Percentiles rank a stretch among this genome's conserved stretches.
phyloP scores from a whole-genome alignment of 805 yeast genomes.

The Zygosaccharomyces pseudorouxii region DNA sequence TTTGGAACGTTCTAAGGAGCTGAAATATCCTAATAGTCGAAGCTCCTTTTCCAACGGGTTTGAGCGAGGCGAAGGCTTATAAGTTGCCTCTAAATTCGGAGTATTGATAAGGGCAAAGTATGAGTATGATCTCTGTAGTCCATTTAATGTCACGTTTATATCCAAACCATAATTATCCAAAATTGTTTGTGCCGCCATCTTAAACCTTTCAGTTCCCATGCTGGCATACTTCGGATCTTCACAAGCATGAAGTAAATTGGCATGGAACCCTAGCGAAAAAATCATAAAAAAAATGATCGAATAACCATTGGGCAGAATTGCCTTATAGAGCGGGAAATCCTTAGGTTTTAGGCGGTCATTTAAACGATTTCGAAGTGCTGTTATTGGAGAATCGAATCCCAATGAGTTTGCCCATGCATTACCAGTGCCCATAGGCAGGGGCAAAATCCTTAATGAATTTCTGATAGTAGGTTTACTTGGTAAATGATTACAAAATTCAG shows the following conservation, averaged over 20 bases:
- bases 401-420: slow-evolving; percentile 71
- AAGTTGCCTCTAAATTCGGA: slow-evolving; percentile 28
- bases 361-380: slow-evolving; percentile 38
- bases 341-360: slow-evolving; percentile 10
- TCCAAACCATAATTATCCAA: slow-evolving; percentile 37
- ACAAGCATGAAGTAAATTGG: slow-evolving; percentile 75
- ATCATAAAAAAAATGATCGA: slow-evolving; percentile 50
- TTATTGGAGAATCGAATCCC: slow-evolving; percentile 37
- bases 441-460: slow-evolving; percentile 21
- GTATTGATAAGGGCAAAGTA: slow-evolving; percentile 31
- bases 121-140: slow-evolving; percentile 13
- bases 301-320: slow-evolving; percentile 29
- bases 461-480: slow-evolving; percentile 2
- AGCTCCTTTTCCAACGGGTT: slow-evolving; percentile 21
- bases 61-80: slow-evolving; percentile 32
- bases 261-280: slow-evolving; percentile 81
- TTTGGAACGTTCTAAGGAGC: slow-evolving; percentile 10
- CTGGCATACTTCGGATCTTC: slow-evolving; percentile 63
- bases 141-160: slow-evolving; percentile 13
- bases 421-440: slow-evolving; percentile 80
- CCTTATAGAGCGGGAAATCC: slow-evolving; percentile 35
- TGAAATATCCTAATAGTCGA: slow-evolving; percentile 26
- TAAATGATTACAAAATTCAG: slow-evolving; percentile 63
- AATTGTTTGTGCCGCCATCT: slow-evolving; percentile 58
- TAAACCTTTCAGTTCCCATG: slow-evolving; percentile 63